A percentile compares a stretch with the other conserved stretches of the same genome.
Evolutionary conservation across 306 rosid species (phyloP).

Genomic region (Herpetospermum pedunculosum): DNA sequence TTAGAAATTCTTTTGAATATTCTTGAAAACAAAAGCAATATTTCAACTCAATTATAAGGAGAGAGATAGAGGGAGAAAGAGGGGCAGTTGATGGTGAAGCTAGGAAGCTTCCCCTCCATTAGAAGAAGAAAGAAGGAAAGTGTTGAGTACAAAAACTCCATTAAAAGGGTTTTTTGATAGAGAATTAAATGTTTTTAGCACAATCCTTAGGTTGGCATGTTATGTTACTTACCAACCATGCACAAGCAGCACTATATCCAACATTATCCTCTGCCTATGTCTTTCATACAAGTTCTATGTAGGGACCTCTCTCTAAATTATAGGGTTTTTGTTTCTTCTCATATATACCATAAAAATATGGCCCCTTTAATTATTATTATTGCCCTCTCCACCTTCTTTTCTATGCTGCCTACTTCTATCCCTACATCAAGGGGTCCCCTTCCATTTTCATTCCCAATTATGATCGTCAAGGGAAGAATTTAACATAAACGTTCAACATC

Average conservation of each 20-base stretch:
- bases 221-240: constrained; percentile 51
- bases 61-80: not conserved
- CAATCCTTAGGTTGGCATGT: constrained; percentile 28
- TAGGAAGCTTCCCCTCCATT: not conserved
- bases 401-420: not conserved
- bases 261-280: constrained; percentile 4
- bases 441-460: not conserved
- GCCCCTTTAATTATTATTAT: not conserved
- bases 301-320: constrained; percentile 10
- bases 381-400: not conserved
- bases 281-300: not conserved
- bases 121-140: not conserved
- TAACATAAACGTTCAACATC: not conserved
- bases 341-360: not conserved
- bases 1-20: too few relatives aligned
- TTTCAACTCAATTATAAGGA: not conserved
- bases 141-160: not conserved
- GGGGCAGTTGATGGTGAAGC: not conserved
- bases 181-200: not conserved
- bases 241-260: constrained; percentile 14
- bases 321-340: not conserved
- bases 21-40: not conserved
- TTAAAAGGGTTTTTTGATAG: not conserved
- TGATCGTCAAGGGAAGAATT: not conserved
- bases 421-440: constrained; percentile 1